phyloP scores from a whole-genome alignment of 495 filamentous ascomycete genomes.

The Amphirosellinia nigrospora region DNA sequence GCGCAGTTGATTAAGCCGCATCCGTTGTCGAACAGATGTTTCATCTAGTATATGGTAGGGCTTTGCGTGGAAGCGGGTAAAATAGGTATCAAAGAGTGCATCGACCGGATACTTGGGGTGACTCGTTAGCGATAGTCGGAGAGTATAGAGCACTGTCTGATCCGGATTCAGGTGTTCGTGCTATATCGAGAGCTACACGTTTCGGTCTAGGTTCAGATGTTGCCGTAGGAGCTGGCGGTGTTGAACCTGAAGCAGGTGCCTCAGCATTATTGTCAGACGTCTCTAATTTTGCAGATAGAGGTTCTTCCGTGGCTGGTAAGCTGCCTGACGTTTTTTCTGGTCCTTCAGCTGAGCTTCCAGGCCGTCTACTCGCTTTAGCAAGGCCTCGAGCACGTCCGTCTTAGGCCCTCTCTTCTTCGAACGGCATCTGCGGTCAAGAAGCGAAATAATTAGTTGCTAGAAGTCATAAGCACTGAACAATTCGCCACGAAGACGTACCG shows the following conservation, averaged over 20 bases:
- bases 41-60: slow-evolving; percentile 82
- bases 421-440: slow-evolving; percentile 67
- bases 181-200: slow-evolving; percentile 31
- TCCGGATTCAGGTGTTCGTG: slow-evolving; percentile 32
- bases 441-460: slow-evolving; percentile 30
- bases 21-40: slow-evolving; percentile 66
- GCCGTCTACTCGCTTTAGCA: slow-evolving; percentile 82
- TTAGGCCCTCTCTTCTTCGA: slow-evolving; percentile 87
- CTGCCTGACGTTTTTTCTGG: slow-evolving; percentile 57
- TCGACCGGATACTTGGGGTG: slow-evolving; percentile 56
- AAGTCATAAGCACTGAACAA: background rate
- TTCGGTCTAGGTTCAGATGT: slow-evolving; percentile 35
- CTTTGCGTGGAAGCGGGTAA: slow-evolving; percentile 75
- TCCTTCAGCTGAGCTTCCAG: slow-evolving; percentile 80
- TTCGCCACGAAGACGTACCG: slow-evolving; percentile 58
- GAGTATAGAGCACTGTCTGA: slow-evolving; percentile 45
- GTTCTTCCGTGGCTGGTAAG: slow-evolving; percentile 47
- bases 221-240: slow-evolving; percentile 22
- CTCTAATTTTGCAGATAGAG: slow-evolving; percentile 23
- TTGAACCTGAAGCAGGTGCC: slow-evolving; percentile 8
- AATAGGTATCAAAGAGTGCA: slow-evolving; percentile 75
- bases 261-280: slow-evolving; percentile 7
- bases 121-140: slow-evolving; percentile 44
- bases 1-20: slow-evolving; percentile 68
- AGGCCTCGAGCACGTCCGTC: slow-evolving; percentile 83